A percentile compares a stretch with the other conserved stretches of the same genome.
Conservation (phyloP, 2,329 filamentous ascomycete genomes). For the Neonectria magnoliae region DNA sequence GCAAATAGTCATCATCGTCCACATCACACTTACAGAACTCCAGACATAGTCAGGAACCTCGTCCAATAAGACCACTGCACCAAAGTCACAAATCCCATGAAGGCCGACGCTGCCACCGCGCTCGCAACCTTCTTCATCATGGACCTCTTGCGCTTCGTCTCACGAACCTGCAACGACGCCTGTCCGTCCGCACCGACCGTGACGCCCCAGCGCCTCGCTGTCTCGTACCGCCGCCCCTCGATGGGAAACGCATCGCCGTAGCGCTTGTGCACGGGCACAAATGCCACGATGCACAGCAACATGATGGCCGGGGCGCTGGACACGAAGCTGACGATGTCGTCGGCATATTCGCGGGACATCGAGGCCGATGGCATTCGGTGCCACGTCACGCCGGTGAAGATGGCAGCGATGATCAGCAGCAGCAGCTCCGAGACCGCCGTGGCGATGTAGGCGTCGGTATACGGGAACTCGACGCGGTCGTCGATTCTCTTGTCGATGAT, state of each 20-base stretch:
- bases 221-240: constrained; percentile 35
- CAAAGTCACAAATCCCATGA: constrained; percentile 31
- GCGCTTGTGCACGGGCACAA: constrained; percentile 34
- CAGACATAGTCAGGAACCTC: constrained; percentile 29
- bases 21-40: constrained; percentile 27
- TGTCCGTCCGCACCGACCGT: constrained; percentile 28
- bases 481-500: constrained; percentile 30
- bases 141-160: constrained; percentile 5
- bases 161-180: constrained; percentile 27
- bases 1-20: neutral
- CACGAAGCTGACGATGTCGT: constrained; percentile 35
- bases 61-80: constrained; percentile 36
- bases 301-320: constrained; percentile 34
- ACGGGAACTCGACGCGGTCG: constrained; percentile 39
- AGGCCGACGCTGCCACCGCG: constrained; percentile 10
- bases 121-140: constrained; percentile 22
- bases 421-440: constrained; percentile 31
- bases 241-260: constrained; percentile 39
- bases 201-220: constrained; percentile 33
- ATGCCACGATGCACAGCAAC: constrained; percentile 31
- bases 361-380: constrained; percentile 29
- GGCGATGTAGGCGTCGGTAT: constrained; percentile 37
- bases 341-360: constrained; percentile 24
- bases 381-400: constrained; percentile 41
- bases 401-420: constrained; percentile 31